Percentiles rank a stretch among this genome's conserved stretches.
phyloP scores from a whole-genome alignment of 1,139 yeast species.

The Hemisphaericaspora subhashii region DNA sequence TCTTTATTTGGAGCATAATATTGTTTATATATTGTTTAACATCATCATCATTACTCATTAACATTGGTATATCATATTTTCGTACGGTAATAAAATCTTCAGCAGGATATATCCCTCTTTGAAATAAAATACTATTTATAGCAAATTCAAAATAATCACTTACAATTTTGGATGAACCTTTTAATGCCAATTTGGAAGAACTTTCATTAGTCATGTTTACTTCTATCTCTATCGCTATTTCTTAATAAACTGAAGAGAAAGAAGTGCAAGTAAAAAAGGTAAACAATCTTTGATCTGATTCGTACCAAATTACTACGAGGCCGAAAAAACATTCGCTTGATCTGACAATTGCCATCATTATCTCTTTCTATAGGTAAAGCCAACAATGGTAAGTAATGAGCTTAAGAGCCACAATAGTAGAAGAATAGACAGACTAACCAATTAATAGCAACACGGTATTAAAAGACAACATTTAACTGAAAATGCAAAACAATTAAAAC shows the following conservation, averaged over 20 bases:
- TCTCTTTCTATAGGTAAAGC: no score
- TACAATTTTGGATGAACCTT: slow-evolving; percentile 76
- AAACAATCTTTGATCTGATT: no score
- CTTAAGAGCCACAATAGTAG: no score
- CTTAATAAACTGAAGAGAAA: not conserved
- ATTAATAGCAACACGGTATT: slow-evolving; percentile 61
- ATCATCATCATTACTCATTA: slow-evolving; percentile 75
- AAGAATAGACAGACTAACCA: no score
- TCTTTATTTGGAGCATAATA: slow-evolving; percentile 74
- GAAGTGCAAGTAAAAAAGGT: not conserved
- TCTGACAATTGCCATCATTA: no score
- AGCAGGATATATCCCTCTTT: slow-evolving; percentile 86
- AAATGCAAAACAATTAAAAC: slow-evolving; percentile 57
- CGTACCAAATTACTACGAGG: no score
- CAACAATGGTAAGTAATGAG: slow-evolving; percentile 17
- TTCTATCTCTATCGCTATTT: not conserved
- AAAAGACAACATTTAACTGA: slow-evolving; percentile 58
- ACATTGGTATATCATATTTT: slow-evolving; percentile 77
- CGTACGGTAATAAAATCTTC: slow-evolving; percentile 81
- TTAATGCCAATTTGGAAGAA: slow-evolving; percentile 52
- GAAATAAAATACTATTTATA: slow-evolving; percentile 78
- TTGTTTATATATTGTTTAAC: slow-evolving; percentile 66
- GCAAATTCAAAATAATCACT: slow-evolving; percentile 85
- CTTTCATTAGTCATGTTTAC: not conserved
- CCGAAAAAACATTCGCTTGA: no score